A percentile compares a stretch with the other conserved stretches of the same genome.
Conservation (phyloP, 2,329 filamentous ascomycete species). For the Anthostomella pinea region DNA sequence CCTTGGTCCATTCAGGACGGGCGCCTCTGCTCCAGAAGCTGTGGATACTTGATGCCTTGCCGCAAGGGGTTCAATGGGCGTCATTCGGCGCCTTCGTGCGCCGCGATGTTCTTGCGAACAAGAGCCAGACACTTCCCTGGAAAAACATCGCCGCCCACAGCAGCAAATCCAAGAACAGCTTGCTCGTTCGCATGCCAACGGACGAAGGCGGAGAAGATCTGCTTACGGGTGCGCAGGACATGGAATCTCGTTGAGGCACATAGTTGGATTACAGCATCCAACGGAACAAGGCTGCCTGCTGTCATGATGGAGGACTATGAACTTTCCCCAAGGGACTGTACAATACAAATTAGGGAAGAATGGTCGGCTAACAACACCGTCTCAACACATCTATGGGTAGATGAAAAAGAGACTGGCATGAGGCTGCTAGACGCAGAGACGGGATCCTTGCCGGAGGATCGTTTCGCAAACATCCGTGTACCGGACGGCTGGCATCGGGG, state of each 20-base stretch:
- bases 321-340: not conserved
- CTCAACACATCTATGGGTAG: constrained; percentile 3
- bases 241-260: constrained; percentile 3
- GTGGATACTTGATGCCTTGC: constrained; percentile 9
- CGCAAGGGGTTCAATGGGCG: not conserved
- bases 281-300: constrained; percentile 6
- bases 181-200: constrained; percentile 7
- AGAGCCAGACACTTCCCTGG: constrained; percentile 4
- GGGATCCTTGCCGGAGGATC: constrained; percentile 5
- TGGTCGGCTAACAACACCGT: constrained; percentile 2
- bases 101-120: constrained; percentile 8
- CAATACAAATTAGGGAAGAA: not conserved
- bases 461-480: constrained; percentile 1
- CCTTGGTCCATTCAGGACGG: constrained; percentile 1
- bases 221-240: constrained; percentile 1
- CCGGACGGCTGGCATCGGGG: too few species aligned
- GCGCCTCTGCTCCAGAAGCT: constrained; percentile 6
- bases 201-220: constrained; percentile 8
- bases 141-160: not conserved
- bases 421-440: constrained; percentile 7
- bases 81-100: constrained; percentile 3
- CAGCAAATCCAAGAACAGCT: not conserved
- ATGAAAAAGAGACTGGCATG: constrained; percentile 4
- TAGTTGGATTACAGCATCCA: constrained; percentile 5
- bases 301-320: not conserved